phyloP scores from a whole-genome alignment of 768 basidiomycete genomes.

The Mycena filopes region DNA sequence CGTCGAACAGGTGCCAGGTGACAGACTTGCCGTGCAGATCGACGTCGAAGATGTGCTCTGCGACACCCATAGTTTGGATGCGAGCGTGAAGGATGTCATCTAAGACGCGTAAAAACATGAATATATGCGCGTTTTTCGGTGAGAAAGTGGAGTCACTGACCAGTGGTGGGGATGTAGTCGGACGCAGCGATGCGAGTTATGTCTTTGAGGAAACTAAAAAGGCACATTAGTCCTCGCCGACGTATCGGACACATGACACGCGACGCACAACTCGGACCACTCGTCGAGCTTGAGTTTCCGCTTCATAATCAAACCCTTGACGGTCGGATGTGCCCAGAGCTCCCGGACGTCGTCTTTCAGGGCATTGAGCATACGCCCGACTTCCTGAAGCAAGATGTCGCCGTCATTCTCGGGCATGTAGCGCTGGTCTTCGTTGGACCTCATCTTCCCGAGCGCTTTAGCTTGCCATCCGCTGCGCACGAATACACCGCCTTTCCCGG shows the following conservation, averaged over 20 bases:
- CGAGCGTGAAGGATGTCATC: conserved; percentile 92
- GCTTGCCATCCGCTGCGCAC: conserved; percentile 88
- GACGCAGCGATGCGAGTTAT: conserved; percentile 76
- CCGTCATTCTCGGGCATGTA: conserved; percentile 48
- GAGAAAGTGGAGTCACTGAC: conserved; percentile 47
- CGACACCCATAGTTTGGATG: conserved; percentile 90
- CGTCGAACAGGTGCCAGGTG: conserved; percentile 79
- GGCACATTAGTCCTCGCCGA: conserved; percentile 29
- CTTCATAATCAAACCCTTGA: conserved; percentile 73
- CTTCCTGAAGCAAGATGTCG: conserved; percentile 69
- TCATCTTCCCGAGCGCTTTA: conserved; percentile 55
- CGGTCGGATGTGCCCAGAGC: conserved; percentile 79
- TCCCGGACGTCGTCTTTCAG: conserved; percentile 73
- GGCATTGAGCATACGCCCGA: conserved; percentile 67
- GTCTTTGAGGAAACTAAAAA: conserved; percentile 75
- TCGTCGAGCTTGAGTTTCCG: conserved; percentile 84
- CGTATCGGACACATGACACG: neutral
- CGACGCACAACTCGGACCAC: conserved; percentile 90
- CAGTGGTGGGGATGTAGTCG: conserved; percentile 80
- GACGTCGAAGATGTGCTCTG: conserved; percentile 86
- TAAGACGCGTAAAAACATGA: conserved; percentile 43
- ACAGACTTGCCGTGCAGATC: conserved; percentile 81
- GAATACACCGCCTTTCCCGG: conserved; percentile 80
- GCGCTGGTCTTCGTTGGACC: conserved; percentile 46
- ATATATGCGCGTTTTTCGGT: conserved; percentile 40